Base-by-base conservation (phyloP, 2,329 filamentous ascomycete species). In the Aspergillus aculeatus region DNA sequence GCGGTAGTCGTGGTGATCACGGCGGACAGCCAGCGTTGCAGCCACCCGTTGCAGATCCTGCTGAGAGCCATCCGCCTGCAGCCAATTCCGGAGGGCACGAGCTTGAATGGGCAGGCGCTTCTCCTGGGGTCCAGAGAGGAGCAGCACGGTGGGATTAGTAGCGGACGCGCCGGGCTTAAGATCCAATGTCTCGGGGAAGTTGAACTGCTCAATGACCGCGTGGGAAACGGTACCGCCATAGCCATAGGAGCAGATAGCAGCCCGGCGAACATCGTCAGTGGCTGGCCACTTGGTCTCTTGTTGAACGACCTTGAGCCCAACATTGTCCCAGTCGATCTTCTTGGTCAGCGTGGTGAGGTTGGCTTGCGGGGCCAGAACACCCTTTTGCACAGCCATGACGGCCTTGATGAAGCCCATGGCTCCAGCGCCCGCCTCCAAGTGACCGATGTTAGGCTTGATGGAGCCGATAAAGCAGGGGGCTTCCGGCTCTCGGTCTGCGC, bases 301-400 rank as follows among this genome's bases (percentile, higher is more conserved):
- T n/a, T 61, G 61, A 2, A 69, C 64, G 2, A 73, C 67, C 26
- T 64, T 56, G 1, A 73, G 21, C 1, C 65, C 68, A 2, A 66
- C 58, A 1, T 61, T 63, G 0, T 68, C 59, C 70, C 73, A 74
- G 47, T 77, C 68, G 4, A 78, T 59, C 0, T 61, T 55, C 3
- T 65, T 69, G 57, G 75, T 78, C 9, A 75, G 67, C 47, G 68
- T 74, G 10, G 64, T 61, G 19, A 76, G 62, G 24, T 72, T 71
- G 35, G 75, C 68, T 32, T 78, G 77, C 0, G 74, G 76, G 5
- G 64, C 57, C 4, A 67, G 2, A 11, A 62, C 38, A 2, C 70
- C 67, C 16, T 69, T 65, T n/a, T 62, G 57, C 12, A 74, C 31
- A 0, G 66, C 60, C 23, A 72, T 31, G 4, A 72, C 58, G 2